phyloP scores from a whole-genome alignment of 371 early-diverging fungal species.

The Saksenaea vasiformis region DNA sequence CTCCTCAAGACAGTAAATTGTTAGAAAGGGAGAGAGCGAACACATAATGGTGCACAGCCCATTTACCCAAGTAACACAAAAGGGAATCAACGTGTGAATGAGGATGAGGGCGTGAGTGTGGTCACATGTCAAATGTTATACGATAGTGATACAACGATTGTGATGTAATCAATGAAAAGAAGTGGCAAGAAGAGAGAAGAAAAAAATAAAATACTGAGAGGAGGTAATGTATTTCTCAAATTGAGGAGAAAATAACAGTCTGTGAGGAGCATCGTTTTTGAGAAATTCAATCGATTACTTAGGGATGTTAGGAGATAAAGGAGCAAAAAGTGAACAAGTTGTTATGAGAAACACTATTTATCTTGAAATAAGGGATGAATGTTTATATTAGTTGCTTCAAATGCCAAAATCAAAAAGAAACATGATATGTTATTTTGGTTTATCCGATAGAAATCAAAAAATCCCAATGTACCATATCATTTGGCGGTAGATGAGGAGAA shows the following conservation, averaged over 20 bases:
- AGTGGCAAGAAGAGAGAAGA: not conserved
- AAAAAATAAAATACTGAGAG: not conserved
- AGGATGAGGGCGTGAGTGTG: too few relatives aligned
- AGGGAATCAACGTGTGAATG: not conserved
- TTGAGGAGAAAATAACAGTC: not conserved
- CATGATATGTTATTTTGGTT: not conserved
- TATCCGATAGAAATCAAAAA: not conserved
- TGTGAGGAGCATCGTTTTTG: not conserved
- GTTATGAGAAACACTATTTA: not conserved
- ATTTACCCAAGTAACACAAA: not conserved
- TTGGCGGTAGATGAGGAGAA: not conserved
- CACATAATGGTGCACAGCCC: not conserved
- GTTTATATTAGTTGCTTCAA: not conserved
- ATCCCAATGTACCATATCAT: not conserved
- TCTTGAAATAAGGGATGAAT: not conserved
- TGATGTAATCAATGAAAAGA: not conserved
- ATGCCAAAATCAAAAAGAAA: not conserved
- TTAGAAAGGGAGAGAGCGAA: not conserved
- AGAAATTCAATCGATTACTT: not conserved
- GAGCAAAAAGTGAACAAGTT: not conserved
- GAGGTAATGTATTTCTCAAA: not conserved
- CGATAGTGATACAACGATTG: not conserved
- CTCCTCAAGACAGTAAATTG: not conserved
- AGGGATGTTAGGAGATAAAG: constrained; percentile 5
- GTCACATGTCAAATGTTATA: not conserved